Percentiles rank a stretch among this genome's conserved stretches.
Conservation (phyloP, 139 green algal species). For the Mesotaenium endlicherianum region DNA sequence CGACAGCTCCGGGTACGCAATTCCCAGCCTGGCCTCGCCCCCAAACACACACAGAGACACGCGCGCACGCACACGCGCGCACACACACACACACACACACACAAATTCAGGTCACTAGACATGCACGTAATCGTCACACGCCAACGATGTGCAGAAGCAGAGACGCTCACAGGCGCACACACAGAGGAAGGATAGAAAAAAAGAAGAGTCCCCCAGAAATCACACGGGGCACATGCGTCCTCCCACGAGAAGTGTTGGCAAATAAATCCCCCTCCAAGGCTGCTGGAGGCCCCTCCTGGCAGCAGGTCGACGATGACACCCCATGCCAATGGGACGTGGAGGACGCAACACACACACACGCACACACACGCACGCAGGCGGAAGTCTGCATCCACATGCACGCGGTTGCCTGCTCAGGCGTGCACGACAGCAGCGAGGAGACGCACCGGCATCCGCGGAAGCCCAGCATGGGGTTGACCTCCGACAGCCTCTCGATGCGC, state of each 20-base stretch:
- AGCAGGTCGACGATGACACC: not conserved
- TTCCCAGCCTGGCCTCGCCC: constrained; percentile 73
- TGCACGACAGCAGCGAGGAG: no score
- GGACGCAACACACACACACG: not conserved
- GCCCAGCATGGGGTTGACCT: constrained; percentile 85
- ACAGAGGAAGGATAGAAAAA: no score
- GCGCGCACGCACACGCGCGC: not conserved
- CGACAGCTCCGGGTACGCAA: constrained; percentile 84
- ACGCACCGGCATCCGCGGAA: constrained; percentile 66
- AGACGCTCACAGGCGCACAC: no score
- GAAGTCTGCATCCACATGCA: not conserved
- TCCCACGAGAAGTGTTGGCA: no score
- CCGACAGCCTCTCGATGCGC: constrained; percentile 71
- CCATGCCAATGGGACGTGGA: no score
- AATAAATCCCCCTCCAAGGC: no score
- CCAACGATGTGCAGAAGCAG: no score
- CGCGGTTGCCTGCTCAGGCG: not conserved
- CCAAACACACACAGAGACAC: not conserved
- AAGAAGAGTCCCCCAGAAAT: no score
- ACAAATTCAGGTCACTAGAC: not conserved
- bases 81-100: not conserved
- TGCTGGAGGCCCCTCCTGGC: no score
- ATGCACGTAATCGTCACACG: no score
- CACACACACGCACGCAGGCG: not conserved
- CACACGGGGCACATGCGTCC: no score